Evolutionary conservation across 495 filamentous ascomycete species (phyloP).

Genomic region (Aspergillus mulundensis): DNA sequence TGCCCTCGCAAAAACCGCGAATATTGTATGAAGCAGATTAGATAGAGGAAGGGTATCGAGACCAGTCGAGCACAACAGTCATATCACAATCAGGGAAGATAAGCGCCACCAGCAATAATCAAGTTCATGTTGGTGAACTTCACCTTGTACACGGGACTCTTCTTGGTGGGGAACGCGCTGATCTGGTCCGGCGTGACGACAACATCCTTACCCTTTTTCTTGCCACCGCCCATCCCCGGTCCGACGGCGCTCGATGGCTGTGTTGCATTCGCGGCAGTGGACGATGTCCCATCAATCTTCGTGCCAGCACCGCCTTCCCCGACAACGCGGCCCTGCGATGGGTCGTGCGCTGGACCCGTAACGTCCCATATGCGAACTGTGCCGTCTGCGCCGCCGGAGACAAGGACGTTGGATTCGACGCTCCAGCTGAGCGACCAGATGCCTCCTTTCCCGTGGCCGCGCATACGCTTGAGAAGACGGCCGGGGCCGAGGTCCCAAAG

Average conservation of each 20-base stretch:
- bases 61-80: background rate
- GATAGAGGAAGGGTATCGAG: background rate
- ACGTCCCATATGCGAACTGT: slow-evolving; percentile 94
- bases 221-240: slow-evolving; percentile 45
- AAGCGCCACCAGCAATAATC: slow-evolving; percentile 82
- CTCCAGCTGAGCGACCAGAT: slow-evolving; percentile 91
- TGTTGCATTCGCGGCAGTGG: slow-evolving; percentile 29
- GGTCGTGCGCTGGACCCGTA: slow-evolving; percentile 55
- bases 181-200: slow-evolving; percentile 91
- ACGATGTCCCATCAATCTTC: slow-evolving; percentile 46
- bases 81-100: slow-evolving; percentile 61
- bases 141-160: slow-evolving; percentile 89
- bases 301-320: slow-evolving; percentile 51
- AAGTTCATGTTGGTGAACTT: slow-evolving; percentile 91
- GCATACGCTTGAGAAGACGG: slow-evolving; percentile 80
- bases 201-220: slow-evolving; percentile 87
- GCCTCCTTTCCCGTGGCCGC: slow-evolving; percentile 88
- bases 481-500: slow-evolving; percentile 89
- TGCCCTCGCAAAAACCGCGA: background rate
- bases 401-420: slow-evolving; percentile 80
- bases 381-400: slow-evolving; percentile 85
- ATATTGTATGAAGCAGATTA: too few relatives aligned
- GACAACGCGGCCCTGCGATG: slow-evolving; percentile 53
- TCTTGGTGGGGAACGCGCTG: slow-evolving; percentile 89
- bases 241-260: slow-evolving; percentile 39